Base-by-base conservation (phyloP, 2,329 filamentous ascomycete species). In the Rhynchosporium agropyri region DNA sequence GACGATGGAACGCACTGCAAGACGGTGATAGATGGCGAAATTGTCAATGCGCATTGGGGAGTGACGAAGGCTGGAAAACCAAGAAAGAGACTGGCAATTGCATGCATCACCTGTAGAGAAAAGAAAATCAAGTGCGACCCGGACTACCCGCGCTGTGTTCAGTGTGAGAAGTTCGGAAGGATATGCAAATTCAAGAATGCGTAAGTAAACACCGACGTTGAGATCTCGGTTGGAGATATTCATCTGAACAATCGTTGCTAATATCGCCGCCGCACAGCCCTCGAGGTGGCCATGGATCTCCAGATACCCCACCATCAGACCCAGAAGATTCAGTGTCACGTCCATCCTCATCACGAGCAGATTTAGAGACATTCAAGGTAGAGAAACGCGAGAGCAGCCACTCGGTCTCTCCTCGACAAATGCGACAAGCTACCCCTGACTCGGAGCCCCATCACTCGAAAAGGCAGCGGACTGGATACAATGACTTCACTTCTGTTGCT, bases 41-140 rank as follows among this genome's bases (percentile, higher is more conserved):
- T 83, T 0, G 92, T 97, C 58, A 97, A 96, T 74, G 91, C 92
- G 1, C 90, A 91, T 69, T 97, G 93, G 93, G 92, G 93, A 15
- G 87, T 96, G 9, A 97, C 93, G 42, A 97, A 97, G 77, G 92
- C 93, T 2, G 93, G 93, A 13, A 97, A 96, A 78, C 92, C 93
- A 54, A 86, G 93, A 69, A 97, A 97, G 79, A 84, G 93, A 62
- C 81, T 97, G 62, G 92, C 93, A 29, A 92, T 96, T 74, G 92
- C 92, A n/a, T 97, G 93, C 74, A 83, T 96, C 63, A 95, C 92
- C 12, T 97, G 93, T 75, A 86, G 93, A 57, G 92, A 97, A 78
- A 97, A 97, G 85, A 97, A 97, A 81, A 96, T 97, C 79, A 97
- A 96, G 76, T 97, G 93, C 73, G 92, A 97, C 68, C 93, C 92